These are phyloP conservation scores for Fusarium guadeloupense DNA, from an alignment of 2,329 filamentous ascomycete genomes.

Conservation along the genomic window DNA sequence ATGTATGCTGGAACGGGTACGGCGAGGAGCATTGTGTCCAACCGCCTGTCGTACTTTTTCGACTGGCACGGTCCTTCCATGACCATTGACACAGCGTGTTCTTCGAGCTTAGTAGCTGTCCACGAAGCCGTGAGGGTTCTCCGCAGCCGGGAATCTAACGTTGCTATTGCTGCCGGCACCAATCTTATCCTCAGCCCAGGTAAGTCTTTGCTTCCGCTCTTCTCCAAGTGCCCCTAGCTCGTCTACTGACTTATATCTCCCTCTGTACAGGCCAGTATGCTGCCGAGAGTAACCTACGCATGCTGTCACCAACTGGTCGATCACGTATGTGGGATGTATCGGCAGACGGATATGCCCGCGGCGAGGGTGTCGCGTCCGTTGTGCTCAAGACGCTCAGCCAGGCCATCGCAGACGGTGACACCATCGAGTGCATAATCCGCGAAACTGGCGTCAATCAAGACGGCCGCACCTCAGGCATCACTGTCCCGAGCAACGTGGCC, in stretches of 20 bases:
- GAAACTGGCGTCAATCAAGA: conserved; percentile 3
- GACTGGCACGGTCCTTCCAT: conserved; percentile 16
- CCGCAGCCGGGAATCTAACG: conserved; percentile 10
- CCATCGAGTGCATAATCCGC: conserved; percentile 4
- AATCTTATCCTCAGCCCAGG: conserved; percentile 19
- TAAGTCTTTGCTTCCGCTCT: background rate
- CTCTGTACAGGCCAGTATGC: background rate
- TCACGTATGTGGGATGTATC: conserved; percentile 19
- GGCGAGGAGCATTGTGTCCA: conserved; percentile 21
- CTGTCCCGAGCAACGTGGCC: background rate
- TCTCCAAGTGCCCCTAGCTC: too few species aligned
- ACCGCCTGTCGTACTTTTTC: conserved; percentile 22
- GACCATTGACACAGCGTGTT: conserved; percentile 22
- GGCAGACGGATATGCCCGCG: conserved; percentile 26
- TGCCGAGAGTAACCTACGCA: conserved; percentile 2
- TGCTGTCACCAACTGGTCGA: conserved; percentile 8
- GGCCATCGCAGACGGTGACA: conserved; percentile 5
- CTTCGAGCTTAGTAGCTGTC: conserved; percentile 16
- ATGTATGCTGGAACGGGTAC: background rate
- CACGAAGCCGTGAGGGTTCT: conserved; percentile 18
- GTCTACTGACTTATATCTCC: too few species aligned
- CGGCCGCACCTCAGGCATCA: background rate
- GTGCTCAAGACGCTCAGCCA: conserved; percentile 21
- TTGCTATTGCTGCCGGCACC: conserved; percentile 17
- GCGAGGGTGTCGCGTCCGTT: conserved; percentile 19